phyloP scores from a whole-genome alignment of 1,139 yeast species.

The Blastobotrys malaysiensis region DNA sequence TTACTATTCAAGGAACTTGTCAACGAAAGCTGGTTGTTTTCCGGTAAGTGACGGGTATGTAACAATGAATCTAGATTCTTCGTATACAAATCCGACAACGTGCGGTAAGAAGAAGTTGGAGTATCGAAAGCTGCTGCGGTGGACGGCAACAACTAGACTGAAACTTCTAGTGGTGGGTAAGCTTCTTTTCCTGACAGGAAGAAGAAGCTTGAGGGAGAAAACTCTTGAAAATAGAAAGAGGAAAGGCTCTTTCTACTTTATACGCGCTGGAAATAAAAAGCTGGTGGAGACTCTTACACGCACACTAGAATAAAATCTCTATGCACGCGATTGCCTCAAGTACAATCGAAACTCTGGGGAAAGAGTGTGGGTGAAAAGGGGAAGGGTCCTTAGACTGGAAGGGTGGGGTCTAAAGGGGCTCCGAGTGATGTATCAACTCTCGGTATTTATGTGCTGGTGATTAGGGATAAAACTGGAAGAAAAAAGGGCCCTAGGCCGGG shows the following conservation, averaged over 20 bases:
- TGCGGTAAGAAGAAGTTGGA: neutral
- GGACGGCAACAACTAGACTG: slow-evolving; percentile 7
- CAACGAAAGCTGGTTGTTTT: neutral
- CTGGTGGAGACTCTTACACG: neutral
- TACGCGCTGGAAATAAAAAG: neutral
- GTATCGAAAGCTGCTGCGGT: slow-evolving; percentile 4
- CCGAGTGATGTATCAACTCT: neutral
- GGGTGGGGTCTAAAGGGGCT: neutral
- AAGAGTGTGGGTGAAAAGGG: neutral
- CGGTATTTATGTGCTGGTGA: neutral
- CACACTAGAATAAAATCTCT: neutral
- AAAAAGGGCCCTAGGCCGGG: neutral
- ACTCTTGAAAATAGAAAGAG: neutral
- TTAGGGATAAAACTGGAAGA: neutral
- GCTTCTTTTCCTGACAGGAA: neutral
- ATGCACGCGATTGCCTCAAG: neutral
- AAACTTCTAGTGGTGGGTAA: neutral
- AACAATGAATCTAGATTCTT: slow-evolving; percentile 14
- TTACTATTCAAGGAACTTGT: neutral
- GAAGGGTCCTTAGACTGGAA: neutral
- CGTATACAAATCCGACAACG: slow-evolving; percentile 17
- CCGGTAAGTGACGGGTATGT: slow-evolving; percentile 8
- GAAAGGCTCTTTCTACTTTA: neutral
- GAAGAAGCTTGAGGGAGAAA: neutral
- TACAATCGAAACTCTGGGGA: neutral